Evolutionary conservation across 306 rosid species (phyloP).

Genomic region (Benincasa hispida): DNA sequence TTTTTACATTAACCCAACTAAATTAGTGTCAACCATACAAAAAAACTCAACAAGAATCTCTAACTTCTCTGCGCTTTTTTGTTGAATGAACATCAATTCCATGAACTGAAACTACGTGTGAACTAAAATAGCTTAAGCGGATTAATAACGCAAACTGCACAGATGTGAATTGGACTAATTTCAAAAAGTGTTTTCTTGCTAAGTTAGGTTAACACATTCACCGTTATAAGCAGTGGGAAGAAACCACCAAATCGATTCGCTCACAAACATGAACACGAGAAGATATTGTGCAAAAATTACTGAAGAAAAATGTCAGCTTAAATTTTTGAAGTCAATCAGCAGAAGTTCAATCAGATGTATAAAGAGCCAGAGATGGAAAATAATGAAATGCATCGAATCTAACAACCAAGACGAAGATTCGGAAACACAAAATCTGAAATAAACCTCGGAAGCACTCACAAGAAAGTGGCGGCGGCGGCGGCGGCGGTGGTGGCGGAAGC

Average conservation of each 20-base stretch:
- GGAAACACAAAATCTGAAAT: not conserved
- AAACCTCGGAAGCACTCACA: slow-evolving; percentile 18
- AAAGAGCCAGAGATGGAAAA: not conserved
- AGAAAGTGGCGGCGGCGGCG: slow-evolving; percentile 19
- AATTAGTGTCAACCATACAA: no score
- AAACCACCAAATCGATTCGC: not conserved
- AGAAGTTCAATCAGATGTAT: not conserved
- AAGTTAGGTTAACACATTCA: not conserved
- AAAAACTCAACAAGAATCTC: not conserved
- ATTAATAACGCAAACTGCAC: not conserved
- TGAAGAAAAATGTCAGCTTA: not conserved
- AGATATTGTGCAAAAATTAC: not conserved
- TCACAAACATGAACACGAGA: not conserved
- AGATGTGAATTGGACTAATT: not conserved
- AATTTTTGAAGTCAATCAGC: not conserved
- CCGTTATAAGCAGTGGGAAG: not conserved
- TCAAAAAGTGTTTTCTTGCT: not conserved
- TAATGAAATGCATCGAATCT: not conserved
- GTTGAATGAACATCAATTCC: not conserved
- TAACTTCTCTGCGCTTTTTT: not conserved
- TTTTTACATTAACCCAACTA: no score
- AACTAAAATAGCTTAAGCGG: not conserved
- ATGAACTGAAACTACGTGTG: not conserved
- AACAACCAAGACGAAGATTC: not conserved
- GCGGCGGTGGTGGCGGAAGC: slow-evolving; percentile 6